A percentile compares a stretch with the other conserved stretches of the same genome.
phyloP scores from a whole-genome alignment of 1,284 basidiomycete species.

The Tilletiopsis washingtonensis region DNA sequence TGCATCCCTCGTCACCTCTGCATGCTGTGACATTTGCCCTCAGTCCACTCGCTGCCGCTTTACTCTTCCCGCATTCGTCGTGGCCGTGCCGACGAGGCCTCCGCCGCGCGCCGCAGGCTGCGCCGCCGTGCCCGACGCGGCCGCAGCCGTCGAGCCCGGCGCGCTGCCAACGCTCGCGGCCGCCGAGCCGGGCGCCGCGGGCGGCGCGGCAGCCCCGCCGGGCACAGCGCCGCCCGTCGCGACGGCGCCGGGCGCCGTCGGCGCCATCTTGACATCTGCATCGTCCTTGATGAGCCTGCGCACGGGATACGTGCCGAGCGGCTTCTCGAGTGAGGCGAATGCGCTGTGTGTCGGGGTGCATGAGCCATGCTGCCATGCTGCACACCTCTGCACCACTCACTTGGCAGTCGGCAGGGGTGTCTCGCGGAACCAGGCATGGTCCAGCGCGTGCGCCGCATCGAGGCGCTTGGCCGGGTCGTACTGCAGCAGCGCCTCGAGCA shows the following conservation, averaged over 20 bases:
- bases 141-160: too few species aligned
- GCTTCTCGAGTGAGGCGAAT: constrained; percentile 47
- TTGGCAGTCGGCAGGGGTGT: constrained; percentile 47
- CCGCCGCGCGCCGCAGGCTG: too few species aligned
- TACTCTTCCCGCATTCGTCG: too few species aligned
- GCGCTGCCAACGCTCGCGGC: too few species aligned
- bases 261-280: constrained; percentile 48
- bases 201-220: too few species aligned
- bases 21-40: too few species aligned
- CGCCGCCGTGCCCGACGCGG: too few species aligned
- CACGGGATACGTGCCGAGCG: constrained; percentile 50
- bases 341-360: constrained; percentile 10
- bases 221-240: background rate
- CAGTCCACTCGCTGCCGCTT: too few species aligned
- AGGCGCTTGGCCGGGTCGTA: constrained; percentile 85
- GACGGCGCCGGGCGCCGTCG: background rate
- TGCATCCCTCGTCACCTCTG: too few species aligned
- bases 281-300: constrained; percentile 54
- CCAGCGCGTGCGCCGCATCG: constrained; percentile 70
- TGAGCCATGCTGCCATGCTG: background rate
- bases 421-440: constrained; percentile 58
- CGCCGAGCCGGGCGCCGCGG: too few species aligned
- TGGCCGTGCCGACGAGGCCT: too few species aligned
- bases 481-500: constrained; percentile 45
- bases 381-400: constrained; percentile 22